These are phyloP conservation scores for Nadsonia fulvescens DNA, from an alignment of 805 yeast genomes.

Conservation along the genomic window DNA sequence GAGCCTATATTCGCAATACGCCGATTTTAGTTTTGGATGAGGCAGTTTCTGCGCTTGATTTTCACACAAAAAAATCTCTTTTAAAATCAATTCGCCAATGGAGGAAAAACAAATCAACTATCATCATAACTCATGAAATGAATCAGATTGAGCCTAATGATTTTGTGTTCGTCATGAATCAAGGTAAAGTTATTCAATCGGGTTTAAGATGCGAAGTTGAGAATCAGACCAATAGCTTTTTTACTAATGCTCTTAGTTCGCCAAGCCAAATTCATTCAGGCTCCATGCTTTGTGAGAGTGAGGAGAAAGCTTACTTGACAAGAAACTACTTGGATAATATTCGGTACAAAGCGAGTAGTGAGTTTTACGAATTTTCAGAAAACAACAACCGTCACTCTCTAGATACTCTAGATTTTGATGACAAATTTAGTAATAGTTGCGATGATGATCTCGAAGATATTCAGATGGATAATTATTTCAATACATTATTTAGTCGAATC, in stretches of 20 bases:
- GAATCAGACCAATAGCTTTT: not conserved
- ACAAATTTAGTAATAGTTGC: too few relatives aligned
- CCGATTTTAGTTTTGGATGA: constrained; percentile 76
- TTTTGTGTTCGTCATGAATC: constrained; percentile 35
- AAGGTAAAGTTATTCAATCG: constrained; percentile 30
- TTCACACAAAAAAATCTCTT: constrained; percentile 25
- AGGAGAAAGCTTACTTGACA: too few relatives aligned
- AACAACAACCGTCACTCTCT: too few relatives aligned
- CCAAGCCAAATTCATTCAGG: not conserved
- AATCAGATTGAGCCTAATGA: constrained; percentile 40
- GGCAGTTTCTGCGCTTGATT: constrained; percentile 66
- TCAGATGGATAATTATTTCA: too few relatives aligned
- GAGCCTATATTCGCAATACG: constrained; percentile 59
- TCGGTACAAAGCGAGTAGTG: too few relatives aligned
- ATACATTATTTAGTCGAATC: too few relatives aligned
- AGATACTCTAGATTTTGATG: too few relatives aligned
- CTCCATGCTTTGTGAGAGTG: too few relatives aligned
- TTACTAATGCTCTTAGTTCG: not conserved
- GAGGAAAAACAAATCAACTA: constrained; percentile 57
- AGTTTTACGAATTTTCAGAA: too few relatives aligned
- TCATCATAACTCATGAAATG: constrained; percentile 66
- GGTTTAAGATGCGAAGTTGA: constrained; percentile 8
- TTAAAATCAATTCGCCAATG: constrained; percentile 34
- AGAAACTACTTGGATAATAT: too few relatives aligned
- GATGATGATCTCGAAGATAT: too few relatives aligned